phyloP scores from a whole-genome alignment of 345 rosid species.

The Carallia brachiata region DNA sequence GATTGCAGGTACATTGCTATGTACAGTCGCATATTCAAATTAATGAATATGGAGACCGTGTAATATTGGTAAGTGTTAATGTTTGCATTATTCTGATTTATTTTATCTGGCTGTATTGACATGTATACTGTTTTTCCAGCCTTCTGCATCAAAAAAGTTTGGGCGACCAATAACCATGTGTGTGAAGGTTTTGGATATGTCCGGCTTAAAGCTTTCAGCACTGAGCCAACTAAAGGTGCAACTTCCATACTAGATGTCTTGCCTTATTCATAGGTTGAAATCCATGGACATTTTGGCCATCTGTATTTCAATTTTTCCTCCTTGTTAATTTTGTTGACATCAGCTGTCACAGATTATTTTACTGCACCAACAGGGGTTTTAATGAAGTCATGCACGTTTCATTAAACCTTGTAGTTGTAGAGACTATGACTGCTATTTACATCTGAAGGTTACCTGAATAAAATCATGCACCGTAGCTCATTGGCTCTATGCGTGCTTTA shows the following conservation, averaged over 20 bases:
- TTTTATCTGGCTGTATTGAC: conserved; percentile 13
- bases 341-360: neutral
- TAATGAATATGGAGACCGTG: conserved; percentile 85
- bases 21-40: conserved; percentile 94
- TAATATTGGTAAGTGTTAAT: conserved; percentile 65
- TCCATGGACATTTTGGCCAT: neutral
- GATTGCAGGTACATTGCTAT: conserved; percentile 68
- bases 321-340: neutral
- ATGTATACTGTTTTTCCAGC: conserved; percentile 44
- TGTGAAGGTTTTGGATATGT: conserved; percentile 85
- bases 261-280: neutral
- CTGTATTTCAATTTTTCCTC: neutral
- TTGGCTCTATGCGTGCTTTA: neutral
- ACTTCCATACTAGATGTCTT: neutral
- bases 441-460: no score
- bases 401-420: neutral
- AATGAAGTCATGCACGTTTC: neutral
- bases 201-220: conserved; percentile 85
- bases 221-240: conserved; percentile 79
- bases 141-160: conserved; percentile 64
- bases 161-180: conserved; percentile 85
- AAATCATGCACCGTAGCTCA: neutral
- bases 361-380: neutral
- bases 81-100: conserved; percentile 3
- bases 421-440: no score